Conservation (phyloP, 768 basidiomycete genomes). For the Mrakia hoshinonis region DNA sequence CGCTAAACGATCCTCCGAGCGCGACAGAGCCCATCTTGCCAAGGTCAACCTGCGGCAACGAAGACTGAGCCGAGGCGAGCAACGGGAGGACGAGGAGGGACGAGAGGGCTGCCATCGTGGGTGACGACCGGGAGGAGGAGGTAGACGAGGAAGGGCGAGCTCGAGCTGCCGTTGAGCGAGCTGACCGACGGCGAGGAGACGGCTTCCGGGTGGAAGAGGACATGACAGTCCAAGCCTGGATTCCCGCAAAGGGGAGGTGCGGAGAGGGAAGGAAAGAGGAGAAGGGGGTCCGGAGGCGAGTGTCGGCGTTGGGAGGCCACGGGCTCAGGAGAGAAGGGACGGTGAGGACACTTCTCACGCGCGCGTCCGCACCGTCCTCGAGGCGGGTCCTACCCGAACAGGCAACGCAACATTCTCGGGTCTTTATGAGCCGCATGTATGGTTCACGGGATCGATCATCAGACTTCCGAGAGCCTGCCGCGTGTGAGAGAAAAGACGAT, state of each 20-base stretch:
- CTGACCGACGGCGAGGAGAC: not conserved
- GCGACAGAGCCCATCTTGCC: conserved; percentile 84
- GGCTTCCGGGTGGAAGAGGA: not conserved
- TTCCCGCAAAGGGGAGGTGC: not conserved
- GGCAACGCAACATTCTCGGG: no score
- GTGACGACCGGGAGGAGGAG: not conserved
- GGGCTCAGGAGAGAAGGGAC: no score
- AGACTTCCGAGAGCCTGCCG: no score
- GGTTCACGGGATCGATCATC: no score
- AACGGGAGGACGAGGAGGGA: conserved; percentile 14
- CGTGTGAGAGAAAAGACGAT: no score
- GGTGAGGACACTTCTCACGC: no score
- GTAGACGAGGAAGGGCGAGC: not conserved
- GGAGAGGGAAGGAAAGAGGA: not conserved
- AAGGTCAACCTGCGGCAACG: conserved; percentile 58
- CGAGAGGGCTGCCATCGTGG: not conserved
- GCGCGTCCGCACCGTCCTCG: no score
- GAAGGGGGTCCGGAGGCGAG: no score
- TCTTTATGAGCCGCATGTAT: no score
- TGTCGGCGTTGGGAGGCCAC: no score
- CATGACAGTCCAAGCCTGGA: not conserved
- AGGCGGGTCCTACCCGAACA: no score
- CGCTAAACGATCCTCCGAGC: conserved; percentile 78
- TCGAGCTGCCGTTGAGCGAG: not conserved
- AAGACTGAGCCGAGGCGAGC: not conserved